These are phyloP conservation scores for Lasiosphaeria hispida DNA, from an alignment of 495 filamentous ascomycete genomes.

Conservation along the genomic window DNA sequence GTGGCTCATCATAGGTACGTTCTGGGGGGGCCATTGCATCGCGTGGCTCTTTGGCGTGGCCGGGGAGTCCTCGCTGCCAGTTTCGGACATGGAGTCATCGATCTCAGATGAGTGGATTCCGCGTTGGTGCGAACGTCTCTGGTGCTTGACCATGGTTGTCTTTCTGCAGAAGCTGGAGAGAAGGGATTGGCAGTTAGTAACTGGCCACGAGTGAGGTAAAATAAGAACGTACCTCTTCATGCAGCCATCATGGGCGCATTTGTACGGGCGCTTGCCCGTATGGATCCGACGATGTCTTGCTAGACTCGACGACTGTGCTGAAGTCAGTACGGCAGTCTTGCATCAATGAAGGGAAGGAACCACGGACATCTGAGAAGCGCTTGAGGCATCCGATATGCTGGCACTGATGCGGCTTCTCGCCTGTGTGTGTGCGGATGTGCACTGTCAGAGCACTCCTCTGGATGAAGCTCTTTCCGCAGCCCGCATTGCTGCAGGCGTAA, in stretches of 20 bases:
- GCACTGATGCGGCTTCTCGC: conserved; percentile 86
- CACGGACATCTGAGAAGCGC: conserved; percentile 79
- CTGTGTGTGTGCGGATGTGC: conserved; percentile 82
- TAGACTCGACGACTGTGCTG: conserved; percentile 74
- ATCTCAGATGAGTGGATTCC: conserved; percentile 55
- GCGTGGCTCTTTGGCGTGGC: conserved; percentile 44
- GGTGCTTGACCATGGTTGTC: conserved; percentile 84
- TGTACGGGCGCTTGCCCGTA: conserved; percentile 81
- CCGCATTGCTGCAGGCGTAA: conserved; percentile 65
- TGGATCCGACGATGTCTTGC: conserved; percentile 85
- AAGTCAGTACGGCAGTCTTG: conserved; percentile 36
- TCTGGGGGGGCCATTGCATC: conserved; percentile 39
- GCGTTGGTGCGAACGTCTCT: conserved; percentile 64
- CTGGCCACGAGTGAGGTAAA: conserved; percentile 15
- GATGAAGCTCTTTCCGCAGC: conserved; percentile 86
- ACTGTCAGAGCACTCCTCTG: conserved; percentile 85
- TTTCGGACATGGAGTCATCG: conserved; percentile 57
- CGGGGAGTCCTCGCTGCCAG: conserved; percentile 49
- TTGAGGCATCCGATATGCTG: conserved; percentile 77
- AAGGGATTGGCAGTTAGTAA: conserved; percentile 25
- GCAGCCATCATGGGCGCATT: conserved; percentile 74
- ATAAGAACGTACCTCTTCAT: conserved; percentile 63
- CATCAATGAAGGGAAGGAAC: background rate
- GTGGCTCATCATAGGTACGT: conserved; percentile 24
- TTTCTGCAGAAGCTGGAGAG: conserved; percentile 75